These are phyloP conservation scores for Amanita rubescens DNA, from an alignment of 768 basidiomycete species.

Conservation along the genomic window DNA sequence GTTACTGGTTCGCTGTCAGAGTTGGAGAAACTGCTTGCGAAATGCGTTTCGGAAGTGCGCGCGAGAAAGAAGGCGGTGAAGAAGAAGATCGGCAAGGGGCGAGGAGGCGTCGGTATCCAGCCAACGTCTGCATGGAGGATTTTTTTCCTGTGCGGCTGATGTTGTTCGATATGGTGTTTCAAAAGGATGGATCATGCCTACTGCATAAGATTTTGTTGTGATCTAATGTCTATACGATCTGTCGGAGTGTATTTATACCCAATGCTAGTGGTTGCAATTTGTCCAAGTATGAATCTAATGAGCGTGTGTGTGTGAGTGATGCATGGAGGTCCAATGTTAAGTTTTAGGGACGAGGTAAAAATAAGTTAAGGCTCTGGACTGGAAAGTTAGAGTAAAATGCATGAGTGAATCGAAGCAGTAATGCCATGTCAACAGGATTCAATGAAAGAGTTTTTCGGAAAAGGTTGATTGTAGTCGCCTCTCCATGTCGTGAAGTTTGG, in stretches of 20 bases:
- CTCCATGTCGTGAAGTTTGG: conserved; percentile 42
- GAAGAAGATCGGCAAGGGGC: conserved; percentile 32
- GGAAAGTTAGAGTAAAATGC: neutral
- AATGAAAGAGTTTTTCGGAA: conserved; percentile 48
- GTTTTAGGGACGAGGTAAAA: too few species aligned
- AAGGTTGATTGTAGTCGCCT: conserved; percentile 37
- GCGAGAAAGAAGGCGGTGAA: conserved; percentile 20
- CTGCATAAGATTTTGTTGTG: neutral
- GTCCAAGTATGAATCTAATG: too few species aligned
- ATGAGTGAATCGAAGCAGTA: neutral
- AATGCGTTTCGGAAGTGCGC: conserved; percentile 32
- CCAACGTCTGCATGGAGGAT: conserved; percentile 20
- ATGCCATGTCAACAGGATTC: conserved; percentile 17
- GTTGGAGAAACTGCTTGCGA: conserved; percentile 51
- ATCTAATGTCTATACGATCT: neutral
- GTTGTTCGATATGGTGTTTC: conserved; percentile 53
- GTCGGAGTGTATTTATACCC: conserved; percentile 1
- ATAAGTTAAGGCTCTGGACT: neutral
- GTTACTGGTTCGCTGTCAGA: conserved; percentile 64
- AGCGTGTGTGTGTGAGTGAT: too few species aligned
- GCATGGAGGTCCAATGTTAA: too few species aligned
- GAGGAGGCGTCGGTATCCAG: conserved; percentile 20
- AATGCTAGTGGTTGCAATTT: neutral
- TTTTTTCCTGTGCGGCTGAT: conserved; percentile 49
- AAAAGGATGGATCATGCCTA: conserved; percentile 51